Percentiles rank a stretch among this genome's conserved stretches.
Evolutionary conservation across 352 stramenopile species (phyloP).

Genomic region (Phytophthora sojae): DNA sequence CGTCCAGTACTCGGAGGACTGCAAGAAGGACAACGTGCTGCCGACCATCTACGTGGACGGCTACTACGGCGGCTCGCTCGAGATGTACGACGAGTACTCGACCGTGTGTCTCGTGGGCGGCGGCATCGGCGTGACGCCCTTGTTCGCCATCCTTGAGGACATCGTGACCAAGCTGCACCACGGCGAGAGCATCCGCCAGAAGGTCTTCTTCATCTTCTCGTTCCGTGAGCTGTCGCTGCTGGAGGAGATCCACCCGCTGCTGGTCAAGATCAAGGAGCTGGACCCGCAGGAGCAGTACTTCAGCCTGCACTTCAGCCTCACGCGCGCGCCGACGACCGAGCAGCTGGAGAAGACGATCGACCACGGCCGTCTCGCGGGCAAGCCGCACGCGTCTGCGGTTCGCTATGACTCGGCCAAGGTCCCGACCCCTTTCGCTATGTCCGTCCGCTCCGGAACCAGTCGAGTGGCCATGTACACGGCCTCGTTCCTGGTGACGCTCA

Average conservation of each 20-base stretch:
- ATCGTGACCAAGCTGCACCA: constrained; percentile 32
- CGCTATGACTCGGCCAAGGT: constrained; percentile 22
- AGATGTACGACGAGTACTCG: constrained; percentile 46
- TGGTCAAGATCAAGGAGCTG: constrained; percentile 36
- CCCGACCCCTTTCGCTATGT: constrained; percentile 38
- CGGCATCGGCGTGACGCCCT: constrained; percentile 54
- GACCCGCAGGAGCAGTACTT: constrained; percentile 37
- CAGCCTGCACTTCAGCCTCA: constrained; percentile 45
- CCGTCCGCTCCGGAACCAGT: constrained; percentile 29
- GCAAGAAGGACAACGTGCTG: constrained; percentile 21
- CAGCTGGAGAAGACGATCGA: constrained; percentile 37
- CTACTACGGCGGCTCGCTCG: constrained; percentile 55
- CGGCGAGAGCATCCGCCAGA: constrained; percentile 20
- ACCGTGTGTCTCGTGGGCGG: constrained; percentile 40
- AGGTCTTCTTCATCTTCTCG: constrained; percentile 54
- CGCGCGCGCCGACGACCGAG: constrained; percentile 24
- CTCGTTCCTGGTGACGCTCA: constrained; percentile 28
- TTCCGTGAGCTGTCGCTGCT: constrained; percentile 53
- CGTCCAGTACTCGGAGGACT: constrained; percentile 45
- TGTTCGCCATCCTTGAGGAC: constrained; percentile 60
- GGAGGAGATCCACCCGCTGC: constrained; percentile 50
- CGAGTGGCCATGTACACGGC: constrained; percentile 35
- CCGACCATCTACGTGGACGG: constrained; percentile 60
- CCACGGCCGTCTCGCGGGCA: constrained; percentile 23
- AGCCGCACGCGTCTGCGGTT: constrained; percentile 7